Evolutionary conservation across 495 filamentous ascomycete species (phyloP), one percentile per base, ranked within the genome.

Genomic region (Cercophora samala): DNA sequence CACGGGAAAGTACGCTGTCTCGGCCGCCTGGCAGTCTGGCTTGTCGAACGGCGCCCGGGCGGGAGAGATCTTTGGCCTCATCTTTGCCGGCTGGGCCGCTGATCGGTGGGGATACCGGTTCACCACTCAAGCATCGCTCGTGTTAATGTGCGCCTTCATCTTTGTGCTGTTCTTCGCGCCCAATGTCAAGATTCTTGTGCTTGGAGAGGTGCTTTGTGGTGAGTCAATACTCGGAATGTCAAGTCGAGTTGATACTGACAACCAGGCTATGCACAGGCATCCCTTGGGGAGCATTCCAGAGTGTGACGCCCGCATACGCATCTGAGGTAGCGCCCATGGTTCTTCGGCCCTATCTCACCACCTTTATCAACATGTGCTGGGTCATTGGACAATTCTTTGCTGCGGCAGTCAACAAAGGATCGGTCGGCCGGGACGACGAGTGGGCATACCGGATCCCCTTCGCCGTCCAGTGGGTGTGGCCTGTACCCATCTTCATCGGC

Each of bases 401-500:
- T n/a, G 77, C 85, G 17, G 89, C 85, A 55, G 88, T 90, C 60
- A 82, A 89, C 52, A 82, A 82, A 65, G 80, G 78, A 0, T 82
- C 89, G 67, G 72, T 87, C 54, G 72, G 72, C 26, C 77, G 84
- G 11, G 59, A 72, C 11, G 85, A 86, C 61, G 72, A 89, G 68
- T 90, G 87, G 85, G 82, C 86, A 2, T 91, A 89, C 71, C 79
- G 83, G 9, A 85, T 87, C 66, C 87, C 88, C 0, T 90, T 86
- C 64, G 85, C 79, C 3, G 65, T 90, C 4, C 90, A 92, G 72
- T 92, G 90, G 90, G 85, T 92, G 74, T 92, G 88, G 88, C 88
- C 89, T 1, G 69, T 89, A 19, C 88, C 89, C 0, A 79, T 92
- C 22, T 79, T 89, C 37, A 82, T 86, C 64, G 87, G 82, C 2